Conservation (phyloP, 2,329 filamentous ascomycete species). For the Chrysoporthe puriensis region DNA sequence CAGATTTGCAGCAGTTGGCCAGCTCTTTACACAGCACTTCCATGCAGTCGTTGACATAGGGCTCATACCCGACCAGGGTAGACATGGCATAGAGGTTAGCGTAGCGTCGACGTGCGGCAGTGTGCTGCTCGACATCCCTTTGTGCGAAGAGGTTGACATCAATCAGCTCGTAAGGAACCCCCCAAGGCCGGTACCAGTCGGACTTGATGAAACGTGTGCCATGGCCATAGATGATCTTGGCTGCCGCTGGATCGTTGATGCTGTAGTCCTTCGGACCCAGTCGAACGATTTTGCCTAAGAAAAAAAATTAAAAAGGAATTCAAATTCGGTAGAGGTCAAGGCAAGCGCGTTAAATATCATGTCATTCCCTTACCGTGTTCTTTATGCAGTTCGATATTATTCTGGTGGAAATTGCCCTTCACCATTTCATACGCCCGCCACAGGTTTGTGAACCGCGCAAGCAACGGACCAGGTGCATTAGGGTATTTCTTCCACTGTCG, state of each 20-base stretch:
- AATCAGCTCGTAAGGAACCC: not conserved
- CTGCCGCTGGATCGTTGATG: constrained; percentile 17
- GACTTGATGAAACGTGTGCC: constrained; percentile 16
- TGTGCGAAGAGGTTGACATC: constrained; percentile 38
- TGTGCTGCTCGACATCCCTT: constrained; percentile 42
- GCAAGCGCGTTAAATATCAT: not conserved
- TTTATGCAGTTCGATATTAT: constrained; percentile 18
- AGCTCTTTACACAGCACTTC: constrained; percentile 45
- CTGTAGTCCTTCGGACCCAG: constrained; percentile 19
- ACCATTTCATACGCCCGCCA: constrained; percentile 11
- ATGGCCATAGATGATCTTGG: constrained; percentile 23
- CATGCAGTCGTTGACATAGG: constrained; percentile 51
- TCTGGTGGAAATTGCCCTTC: constrained; percentile 11
- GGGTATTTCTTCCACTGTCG: constrained; percentile 4
- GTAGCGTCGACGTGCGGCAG: constrained; percentile 44
- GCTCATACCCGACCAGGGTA: constrained; percentile 51
- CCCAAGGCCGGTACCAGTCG: constrained; percentile 17
- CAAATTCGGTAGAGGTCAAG: not conserved
- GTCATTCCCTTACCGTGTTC: constrained; percentile 9
- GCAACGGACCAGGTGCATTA: constrained; percentile 17
- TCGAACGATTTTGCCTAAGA: constrained; percentile 24
- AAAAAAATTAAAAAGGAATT: not conserved
- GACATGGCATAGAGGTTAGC: constrained; percentile 52
- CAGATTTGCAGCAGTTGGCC: constrained; percentile 38
- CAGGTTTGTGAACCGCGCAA: constrained; percentile 14